Conservation (phyloP, 306 rosid genomes). For the Elaeagnus macrophylla region DNA sequence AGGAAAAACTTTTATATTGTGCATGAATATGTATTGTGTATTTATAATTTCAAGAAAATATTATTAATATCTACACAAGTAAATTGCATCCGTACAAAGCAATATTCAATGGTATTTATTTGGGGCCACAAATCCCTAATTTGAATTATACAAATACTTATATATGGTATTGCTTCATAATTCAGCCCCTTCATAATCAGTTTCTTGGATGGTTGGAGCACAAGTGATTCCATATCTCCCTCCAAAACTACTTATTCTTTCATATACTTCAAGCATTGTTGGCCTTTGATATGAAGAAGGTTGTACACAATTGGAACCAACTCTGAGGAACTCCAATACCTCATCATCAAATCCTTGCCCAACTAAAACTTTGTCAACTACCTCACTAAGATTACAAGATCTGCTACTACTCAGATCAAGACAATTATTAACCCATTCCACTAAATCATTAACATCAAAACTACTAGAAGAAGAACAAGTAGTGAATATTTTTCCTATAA, state of each 20-base stretch:
- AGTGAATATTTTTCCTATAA: neutral
- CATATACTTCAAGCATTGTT: constrained; percentile 17
- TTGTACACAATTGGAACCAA: constrained; percentile 4
- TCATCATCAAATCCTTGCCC: constrained; percentile 9
- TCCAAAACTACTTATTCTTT: constrained; percentile 3
- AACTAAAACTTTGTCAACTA: constrained; percentile 7
- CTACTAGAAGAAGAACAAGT: neutral
- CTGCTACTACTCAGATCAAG: neutral
- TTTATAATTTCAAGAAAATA: no score
- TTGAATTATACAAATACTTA: no score
- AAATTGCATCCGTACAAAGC: no score
- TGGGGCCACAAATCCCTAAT: no score
- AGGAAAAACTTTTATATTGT: no score
- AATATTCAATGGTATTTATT: no score
- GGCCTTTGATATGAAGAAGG: constrained; percentile 13
- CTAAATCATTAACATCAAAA: constrained; percentile 4
- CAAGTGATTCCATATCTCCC: constrained; percentile 4
- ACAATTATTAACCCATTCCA: constrained; percentile 1
- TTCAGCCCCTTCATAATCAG: no score
- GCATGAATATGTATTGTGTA: no score
- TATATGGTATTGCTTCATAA: no score
- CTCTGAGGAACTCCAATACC: constrained; percentile 5
- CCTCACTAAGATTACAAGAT: neutral
- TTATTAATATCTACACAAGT: no score
- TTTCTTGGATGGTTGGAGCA: neutral